Evolutionary conservation across 192 early-diverging fungal genomes (phyloP).

Genomic region (Paraglomus occultum): DNA sequence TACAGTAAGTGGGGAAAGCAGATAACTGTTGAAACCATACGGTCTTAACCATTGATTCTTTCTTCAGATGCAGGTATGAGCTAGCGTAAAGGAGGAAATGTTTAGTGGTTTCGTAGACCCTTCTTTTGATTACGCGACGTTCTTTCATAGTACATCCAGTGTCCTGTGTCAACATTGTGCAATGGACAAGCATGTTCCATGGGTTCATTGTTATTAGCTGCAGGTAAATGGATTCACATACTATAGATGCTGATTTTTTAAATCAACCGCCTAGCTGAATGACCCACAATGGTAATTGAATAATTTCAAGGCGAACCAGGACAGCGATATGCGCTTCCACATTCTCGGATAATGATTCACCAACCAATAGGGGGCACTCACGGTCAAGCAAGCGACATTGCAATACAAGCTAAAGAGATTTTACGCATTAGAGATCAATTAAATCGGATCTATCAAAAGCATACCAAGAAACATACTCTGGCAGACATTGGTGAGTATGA

Average conservation of each 20-base stretch:
- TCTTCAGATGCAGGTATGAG: constrained; percentile 27
- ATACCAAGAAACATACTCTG: constrained; percentile 76
- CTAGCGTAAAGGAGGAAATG: not conserved
- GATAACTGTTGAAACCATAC: not conserved
- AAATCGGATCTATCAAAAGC: constrained; percentile 84
- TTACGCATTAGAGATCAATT: constrained; percentile 77
- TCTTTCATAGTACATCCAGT: constrained; percentile 80
- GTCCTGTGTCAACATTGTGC: constrained; percentile 90
- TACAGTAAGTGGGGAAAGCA: constrained; percentile 51
- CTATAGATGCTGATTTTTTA: not conserved
- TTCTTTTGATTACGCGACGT: not conserved
- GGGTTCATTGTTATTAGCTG: constrained; percentile 91
- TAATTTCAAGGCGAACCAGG: constrained; percentile 66
- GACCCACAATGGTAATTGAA: not conserved
- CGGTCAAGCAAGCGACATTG: constrained; percentile 96
- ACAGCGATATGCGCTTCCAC: constrained; percentile 81
- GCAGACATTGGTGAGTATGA: constrained; percentile 69
- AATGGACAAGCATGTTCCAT: constrained; percentile 98
- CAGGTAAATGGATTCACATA: constrained; percentile 47
- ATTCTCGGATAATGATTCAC: constrained; percentile 96
- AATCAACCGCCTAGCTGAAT: not conserved
- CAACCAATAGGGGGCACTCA: constrained; percentile 94
- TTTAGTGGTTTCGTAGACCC: too few relatives aligned
- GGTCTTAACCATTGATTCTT: not conserved
- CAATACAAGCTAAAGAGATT: constrained; percentile 96